Evolutionary conservation across 768 basidiomycete genomes (phyloP), one percentile per base, ranked within the genome.

Genomic region (Hypsizygus marmoreus): DNA sequence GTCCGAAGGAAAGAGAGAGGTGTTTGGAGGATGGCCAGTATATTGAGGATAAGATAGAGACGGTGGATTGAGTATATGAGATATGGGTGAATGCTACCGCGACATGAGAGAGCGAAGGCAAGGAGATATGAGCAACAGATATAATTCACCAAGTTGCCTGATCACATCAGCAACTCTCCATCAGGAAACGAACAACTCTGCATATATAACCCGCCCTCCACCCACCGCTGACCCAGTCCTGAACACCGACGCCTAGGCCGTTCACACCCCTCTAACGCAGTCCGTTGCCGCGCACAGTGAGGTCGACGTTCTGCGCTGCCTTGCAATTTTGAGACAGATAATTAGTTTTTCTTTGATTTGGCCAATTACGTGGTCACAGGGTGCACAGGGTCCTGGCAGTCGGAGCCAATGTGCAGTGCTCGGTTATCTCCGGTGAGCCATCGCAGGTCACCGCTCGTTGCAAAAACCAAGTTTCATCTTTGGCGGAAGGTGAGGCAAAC

Each of bases 51-150:
- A 38, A 49, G 38, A 54, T 51, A 43, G 11, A 19, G 38, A 50
- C 33, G 47, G 17, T 12, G 34, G 31, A 56, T 52, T 47, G 41
- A 34, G 43, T 45, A 43, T 36, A 40, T 44, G 47, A 46, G 43
- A 51, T 45, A 45, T 42, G 31, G 34, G 42, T 24, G 46, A 36
- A 26, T 49, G 45, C 49, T 58, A 64, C 51, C 53, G 60, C 56
- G 61, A 61, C 65, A 68, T 67, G 65, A 60, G 62, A 45, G 51
- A 44, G 46, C 42, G 46, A 50, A 37, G 49, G 35, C 16, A 45
- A 53, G 39, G 56, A 49, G 35, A 43, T 26, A 50, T 34, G 49
- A 47, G 45, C 32, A 40, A 39, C 26, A 57, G 43, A 45, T 44
- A 40, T 51, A 52, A 40, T 43, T 31, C 35, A 25, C 32, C 40